Conservation (phyloP, 768 basidiomycete species). For the Polyporus arcularius region DNA sequence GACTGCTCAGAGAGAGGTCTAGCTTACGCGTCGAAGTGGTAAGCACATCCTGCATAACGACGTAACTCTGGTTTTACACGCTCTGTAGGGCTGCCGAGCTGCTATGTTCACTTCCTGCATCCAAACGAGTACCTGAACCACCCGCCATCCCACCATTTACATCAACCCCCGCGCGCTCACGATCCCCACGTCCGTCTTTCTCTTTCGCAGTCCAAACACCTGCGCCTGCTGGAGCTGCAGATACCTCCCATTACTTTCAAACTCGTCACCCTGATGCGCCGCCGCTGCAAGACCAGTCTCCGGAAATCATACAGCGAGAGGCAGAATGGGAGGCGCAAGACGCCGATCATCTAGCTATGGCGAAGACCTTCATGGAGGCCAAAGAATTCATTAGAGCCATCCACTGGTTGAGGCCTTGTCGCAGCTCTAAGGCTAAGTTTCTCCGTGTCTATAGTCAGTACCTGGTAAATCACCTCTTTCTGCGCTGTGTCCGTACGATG, state of each 20-base stretch:
- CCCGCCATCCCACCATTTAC: slow-evolving; percentile 44
- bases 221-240: slow-evolving; percentile 16
- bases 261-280: slow-evolving; percentile 41
- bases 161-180: slow-evolving; percentile 57
- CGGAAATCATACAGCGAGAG: slow-evolving; percentile 40
- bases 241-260: slow-evolving; percentile 8
- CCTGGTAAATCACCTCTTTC: slow-evolving; percentile 58
- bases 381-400: slow-evolving; percentile 79
- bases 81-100: slow-evolving; percentile 73
- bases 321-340: slow-evolving; percentile 58
- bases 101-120: slow-evolving; percentile 56
- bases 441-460: slow-evolving; percentile 79
- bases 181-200: slow-evolving; percentile 22
- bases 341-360: slow-evolving; percentile 71
- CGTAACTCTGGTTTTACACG: neutral
- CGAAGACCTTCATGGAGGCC: slow-evolving; percentile 70
- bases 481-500: slow-evolving; percentile 2
- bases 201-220: slow-evolving; percentile 12
- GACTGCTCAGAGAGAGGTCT: slow-evolving; percentile 79
- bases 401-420: slow-evolving; percentile 63
- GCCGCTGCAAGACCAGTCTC: slow-evolving; percentile 31
- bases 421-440: slow-evolving; percentile 74
- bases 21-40: slow-evolving; percentile 78
- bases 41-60: slow-evolving; percentile 16
- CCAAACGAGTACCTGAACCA: slow-evolving; percentile 42